Evolutionary conservation across 495 filamentous ascomycete genomes (phyloP).

Genomic region (Aspergillus diversus): DNA sequence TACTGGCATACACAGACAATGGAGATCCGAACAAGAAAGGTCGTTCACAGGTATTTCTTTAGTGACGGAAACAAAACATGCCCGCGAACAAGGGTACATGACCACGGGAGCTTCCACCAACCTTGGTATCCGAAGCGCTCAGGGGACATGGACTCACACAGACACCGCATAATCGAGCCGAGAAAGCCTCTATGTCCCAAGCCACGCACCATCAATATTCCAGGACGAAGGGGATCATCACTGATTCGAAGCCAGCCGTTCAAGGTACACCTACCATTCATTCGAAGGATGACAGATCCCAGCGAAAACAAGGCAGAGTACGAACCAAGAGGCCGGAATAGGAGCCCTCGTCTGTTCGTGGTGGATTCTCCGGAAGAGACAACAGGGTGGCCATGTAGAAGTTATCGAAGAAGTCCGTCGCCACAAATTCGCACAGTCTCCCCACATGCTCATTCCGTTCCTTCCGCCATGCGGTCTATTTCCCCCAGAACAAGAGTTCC

Average conservation of each 20-base stretch:
- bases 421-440: background rate
- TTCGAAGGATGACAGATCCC: constrained; percentile 5
- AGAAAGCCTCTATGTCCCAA: constrained; percentile 13
- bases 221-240: constrained; percentile 16
- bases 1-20: constrained; percentile 18
- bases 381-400: background rate
- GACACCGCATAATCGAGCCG: constrained; percentile 20
- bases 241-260: constrained; percentile 21
- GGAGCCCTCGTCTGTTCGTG: constrained; percentile 21
- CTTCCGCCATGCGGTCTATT: constrained; percentile 17
- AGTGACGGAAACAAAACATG: constrained; percentile 16
- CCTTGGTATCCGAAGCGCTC: constrained; percentile 14
- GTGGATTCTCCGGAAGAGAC: constrained; percentile 17
- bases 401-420: background rate
- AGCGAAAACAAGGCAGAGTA: constrained; percentile 3
- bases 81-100: constrained; percentile 14
- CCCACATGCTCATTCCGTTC: constrained; percentile 1
- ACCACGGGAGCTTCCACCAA: constrained; percentile 21
- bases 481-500: constrained; percentile 11
- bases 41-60: constrained; percentile 21
- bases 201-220: constrained; percentile 3
- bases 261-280: constrained; percentile 22
- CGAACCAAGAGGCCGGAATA: constrained; percentile 13
- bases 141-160: constrained; percentile 8
- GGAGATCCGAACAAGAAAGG: constrained; percentile 28